Percentiles rank a stretch among this genome's conserved stretches.
Evolutionary conservation across 495 filamentous ascomycete genomes (phyloP).

Genomic region (Articulospora tetracladia): DNA sequence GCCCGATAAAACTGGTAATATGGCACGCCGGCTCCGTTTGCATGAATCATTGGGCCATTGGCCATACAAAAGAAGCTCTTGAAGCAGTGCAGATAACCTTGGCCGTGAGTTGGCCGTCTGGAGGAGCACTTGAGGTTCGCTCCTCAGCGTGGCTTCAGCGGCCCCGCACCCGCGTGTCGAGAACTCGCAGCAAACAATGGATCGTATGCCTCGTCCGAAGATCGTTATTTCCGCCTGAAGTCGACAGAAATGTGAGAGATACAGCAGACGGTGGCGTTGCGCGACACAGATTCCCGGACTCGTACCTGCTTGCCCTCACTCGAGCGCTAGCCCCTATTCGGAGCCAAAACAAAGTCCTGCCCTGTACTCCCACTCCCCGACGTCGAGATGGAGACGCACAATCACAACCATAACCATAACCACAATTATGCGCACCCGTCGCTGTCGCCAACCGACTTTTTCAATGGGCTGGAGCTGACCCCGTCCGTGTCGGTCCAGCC

Average conservation of each 20-base stretch:
- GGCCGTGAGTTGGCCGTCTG: background rate
- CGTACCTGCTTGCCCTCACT: no score
- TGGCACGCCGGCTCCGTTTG: background rate
- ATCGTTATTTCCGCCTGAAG: constrained; percentile 11
- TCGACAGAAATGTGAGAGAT: constrained; percentile 4
- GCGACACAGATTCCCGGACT: background rate
- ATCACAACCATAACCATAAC: background rate
- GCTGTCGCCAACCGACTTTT: constrained; percentile 26
- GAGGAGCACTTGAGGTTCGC: background rate
- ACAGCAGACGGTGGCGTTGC: constrained; percentile 2
- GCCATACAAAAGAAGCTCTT: background rate
- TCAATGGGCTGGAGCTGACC: constrained; percentile 19
- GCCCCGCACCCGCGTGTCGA: constrained; percentile 2
- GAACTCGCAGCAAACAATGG: constrained; percentile 1
- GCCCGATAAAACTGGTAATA: background rate
- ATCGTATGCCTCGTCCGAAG: background rate
- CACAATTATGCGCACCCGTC: constrained; percentile 1
- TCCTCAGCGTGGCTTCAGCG: background rate
- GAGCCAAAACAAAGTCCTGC: no score
- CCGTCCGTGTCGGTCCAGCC: constrained; percentile 11
- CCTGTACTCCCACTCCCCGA: no score
- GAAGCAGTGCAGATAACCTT: background rate
- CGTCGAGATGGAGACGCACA: constrained; percentile 3
- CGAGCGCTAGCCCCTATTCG: background rate
- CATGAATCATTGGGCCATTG: background rate